These are phyloP conservation scores for Leptodermis oblonga DNA, from an alignment of 257 asterid species.

Conservation along the genomic window DNA sequence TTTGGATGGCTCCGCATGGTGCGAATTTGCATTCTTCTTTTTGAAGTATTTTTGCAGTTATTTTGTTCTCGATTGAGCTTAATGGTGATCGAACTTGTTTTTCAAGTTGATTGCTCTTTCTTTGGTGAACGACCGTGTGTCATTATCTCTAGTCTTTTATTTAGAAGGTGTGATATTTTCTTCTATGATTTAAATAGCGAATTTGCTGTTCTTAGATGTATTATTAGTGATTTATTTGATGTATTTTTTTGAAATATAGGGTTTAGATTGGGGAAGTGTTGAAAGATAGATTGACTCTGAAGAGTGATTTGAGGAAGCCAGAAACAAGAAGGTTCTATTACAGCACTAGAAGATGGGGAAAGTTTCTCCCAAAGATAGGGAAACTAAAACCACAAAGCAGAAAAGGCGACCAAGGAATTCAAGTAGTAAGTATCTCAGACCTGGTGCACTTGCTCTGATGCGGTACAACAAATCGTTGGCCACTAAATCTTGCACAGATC, in stretches of 20 bases:
- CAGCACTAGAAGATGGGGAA: slow-evolving; percentile 50
- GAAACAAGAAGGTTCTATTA: not conserved
- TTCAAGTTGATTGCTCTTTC: not conserved
- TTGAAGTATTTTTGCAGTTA: not conserved
- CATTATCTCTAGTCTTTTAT: not conserved
- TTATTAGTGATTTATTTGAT: not conserved
- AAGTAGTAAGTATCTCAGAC: slow-evolving; percentile 60
- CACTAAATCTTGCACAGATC: slow-evolving; percentile 69
- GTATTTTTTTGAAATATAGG: not conserved
- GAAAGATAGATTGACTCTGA: not conserved
- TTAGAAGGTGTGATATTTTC: not conserved
- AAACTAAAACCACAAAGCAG: slow-evolving; percentile 42
- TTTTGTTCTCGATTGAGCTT: not conserved
- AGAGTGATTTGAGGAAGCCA: not conserved
- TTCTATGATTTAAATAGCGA: not conserved
- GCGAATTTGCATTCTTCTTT: not conserved
- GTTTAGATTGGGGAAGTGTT: not conserved
- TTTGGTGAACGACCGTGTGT: not conserved
- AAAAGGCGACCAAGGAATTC: slow-evolving; percentile 46
- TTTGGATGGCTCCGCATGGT: not conserved
- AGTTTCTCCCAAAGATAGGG: slow-evolving; percentile 54
- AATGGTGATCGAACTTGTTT: not conserved
- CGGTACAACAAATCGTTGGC: slow-evolving; percentile 66
- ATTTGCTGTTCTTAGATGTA: not conserved
- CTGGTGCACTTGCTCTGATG: slow-evolving; percentile 87